phyloP scores from a whole-genome alignment of 2,329 filamentous ascomycete genomes.

The Ophiocordyceps polyrhachis-furcata region DNA sequence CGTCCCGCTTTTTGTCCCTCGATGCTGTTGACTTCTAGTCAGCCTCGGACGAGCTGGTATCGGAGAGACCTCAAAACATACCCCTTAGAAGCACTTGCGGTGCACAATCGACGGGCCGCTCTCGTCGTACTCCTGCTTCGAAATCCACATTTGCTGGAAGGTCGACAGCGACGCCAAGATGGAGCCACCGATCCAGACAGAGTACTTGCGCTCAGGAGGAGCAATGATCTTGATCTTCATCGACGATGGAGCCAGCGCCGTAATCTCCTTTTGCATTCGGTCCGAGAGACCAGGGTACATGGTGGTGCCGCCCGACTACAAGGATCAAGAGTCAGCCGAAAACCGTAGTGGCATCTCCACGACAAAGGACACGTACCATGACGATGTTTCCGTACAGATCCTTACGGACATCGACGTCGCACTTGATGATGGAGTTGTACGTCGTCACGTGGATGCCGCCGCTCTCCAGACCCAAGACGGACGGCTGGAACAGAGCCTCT shows the following conservation, averaged over 20 bases:
- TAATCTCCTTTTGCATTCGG: conserved; percentile 99
- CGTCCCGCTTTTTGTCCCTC: conserved; percentile 11
- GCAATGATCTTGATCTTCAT: conserved; percentile 99
- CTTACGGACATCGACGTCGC: conserved; percentile 99
- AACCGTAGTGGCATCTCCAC: background rate
- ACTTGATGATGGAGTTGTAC: conserved; percentile 99
- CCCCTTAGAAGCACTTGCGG: conserved; percentile 98
- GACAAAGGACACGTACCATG: conserved; percentile 52
- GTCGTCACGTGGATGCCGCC: conserved; percentile 99
- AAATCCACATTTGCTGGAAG: conserved; percentile 99
- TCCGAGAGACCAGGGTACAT: conserved; percentile 99
- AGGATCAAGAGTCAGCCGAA: conserved; percentile 3
- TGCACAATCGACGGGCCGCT: conserved; percentile 97
- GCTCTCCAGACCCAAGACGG: conserved; percentile 92
- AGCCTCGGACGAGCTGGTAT: conserved; percentile 4
- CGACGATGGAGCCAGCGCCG: conserved; percentile 92
- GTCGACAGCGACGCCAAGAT: conserved; percentile 98
- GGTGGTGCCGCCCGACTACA: conserved; percentile 96
- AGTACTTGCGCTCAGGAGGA: conserved; percentile 99
- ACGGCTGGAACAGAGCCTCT: conserved; percentile 98
- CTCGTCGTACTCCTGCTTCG: conserved; percentile 99
- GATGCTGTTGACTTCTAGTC: conserved; percentile 9
- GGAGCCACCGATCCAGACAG: conserved; percentile 99
- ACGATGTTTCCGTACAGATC: conserved; percentile 99
- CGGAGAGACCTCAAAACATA: background rate